Evolutionary conservation across 805 yeast species (phyloP).

Genomic region (Metschnikowia shivogae): DNA sequence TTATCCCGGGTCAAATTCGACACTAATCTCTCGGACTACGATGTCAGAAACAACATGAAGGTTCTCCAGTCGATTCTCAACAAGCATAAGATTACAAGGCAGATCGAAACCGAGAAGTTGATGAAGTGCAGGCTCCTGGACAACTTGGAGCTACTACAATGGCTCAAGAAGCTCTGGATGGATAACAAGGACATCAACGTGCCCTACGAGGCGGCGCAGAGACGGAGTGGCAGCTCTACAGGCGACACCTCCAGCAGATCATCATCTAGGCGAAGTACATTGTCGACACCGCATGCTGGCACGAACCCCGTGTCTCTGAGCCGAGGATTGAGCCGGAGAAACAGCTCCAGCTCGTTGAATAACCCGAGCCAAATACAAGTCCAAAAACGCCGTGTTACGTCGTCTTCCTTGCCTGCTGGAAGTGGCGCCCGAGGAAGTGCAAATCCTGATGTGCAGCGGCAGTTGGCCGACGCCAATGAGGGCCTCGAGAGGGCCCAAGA

Average conservation of each 20-base stretch:
- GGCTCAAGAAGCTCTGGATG: slow-evolving; percentile 82
- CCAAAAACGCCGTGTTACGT: slow-evolving; percentile 19
- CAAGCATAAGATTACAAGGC: slow-evolving; percentile 64
- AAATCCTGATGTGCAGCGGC: slow-evolving; percentile 25
- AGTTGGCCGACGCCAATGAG: slow-evolving; percentile 41
- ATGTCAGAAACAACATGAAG: slow-evolving; percentile 76
- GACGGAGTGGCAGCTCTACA: slow-evolving; percentile 16
- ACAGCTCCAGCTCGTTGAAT: slow-evolving; percentile 5
- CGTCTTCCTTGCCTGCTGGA: slow-evolving; percentile 7
- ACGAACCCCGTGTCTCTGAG: background rate
- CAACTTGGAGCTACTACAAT: slow-evolving; percentile 89
- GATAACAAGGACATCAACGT: slow-evolving; percentile 63
- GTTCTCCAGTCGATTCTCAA: slow-evolving; percentile 78
- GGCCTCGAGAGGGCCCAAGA: slow-evolving; percentile 39
- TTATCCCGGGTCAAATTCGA: slow-evolving; percentile 72
- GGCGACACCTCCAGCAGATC: slow-evolving; percentile 8
- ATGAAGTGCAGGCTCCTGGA: slow-evolving; percentile 90
- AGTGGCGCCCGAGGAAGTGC: background rate
- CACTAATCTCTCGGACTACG: slow-evolving; percentile 62
- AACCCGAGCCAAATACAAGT: slow-evolving; percentile 8
- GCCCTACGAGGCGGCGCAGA: slow-evolving; percentile 57
- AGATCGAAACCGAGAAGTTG: slow-evolving; percentile 75
- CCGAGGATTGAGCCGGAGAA: slow-evolving; percentile 2
- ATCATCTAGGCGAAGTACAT: slow-evolving; percentile 12
- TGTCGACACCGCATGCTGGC: slow-evolving; percentile 4